phyloP scores from a whole-genome alignment of 176 grass and related monocot genomes.

The Dactylis glomerata region DNA sequence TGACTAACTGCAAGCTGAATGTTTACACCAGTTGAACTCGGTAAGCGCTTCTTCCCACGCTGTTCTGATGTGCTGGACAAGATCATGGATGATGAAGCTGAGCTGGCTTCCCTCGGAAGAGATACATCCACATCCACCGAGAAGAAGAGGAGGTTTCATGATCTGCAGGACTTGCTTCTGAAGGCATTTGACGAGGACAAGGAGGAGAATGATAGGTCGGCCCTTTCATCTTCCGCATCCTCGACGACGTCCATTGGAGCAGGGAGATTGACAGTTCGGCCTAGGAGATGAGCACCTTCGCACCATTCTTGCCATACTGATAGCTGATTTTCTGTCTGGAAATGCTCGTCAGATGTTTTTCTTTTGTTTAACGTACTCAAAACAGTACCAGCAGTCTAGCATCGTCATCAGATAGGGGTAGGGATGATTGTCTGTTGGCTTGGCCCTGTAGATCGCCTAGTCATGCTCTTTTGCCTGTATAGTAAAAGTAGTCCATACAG shows the following conservation, averaged over 20 bases:
- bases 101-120: conserved; percentile 30
- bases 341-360: not conserved
- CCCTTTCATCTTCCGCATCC: conserved; percentile 42
- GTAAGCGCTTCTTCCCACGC: conserved; percentile 73
- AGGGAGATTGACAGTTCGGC: not conserved
- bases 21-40: conserved; percentile 65
- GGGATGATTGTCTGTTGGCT: not conserved
- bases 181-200: conserved; percentile 81
- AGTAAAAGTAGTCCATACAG: not conserved
- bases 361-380: not conserved
- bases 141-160: conserved; percentile 56
- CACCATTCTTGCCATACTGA: not conserved
- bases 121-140: conserved; percentile 40
- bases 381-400: not conserved
- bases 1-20: conserved; percentile 14
- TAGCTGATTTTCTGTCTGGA: not conserved
- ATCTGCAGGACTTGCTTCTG: conserved; percentile 57
- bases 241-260: conserved; percentile 33
- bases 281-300: conserved; percentile 34
- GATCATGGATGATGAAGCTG: conserved; percentile 73
- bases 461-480: conserved; percentile 15
- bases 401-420: not conserved
- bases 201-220: conserved; percentile 48
- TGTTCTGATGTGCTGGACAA: conserved; percentile 73
- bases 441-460: not conserved